phyloP scores from a whole-genome alignment of 2,329 filamentous ascomycete genomes.

The Monosporascus sp. region DNA sequence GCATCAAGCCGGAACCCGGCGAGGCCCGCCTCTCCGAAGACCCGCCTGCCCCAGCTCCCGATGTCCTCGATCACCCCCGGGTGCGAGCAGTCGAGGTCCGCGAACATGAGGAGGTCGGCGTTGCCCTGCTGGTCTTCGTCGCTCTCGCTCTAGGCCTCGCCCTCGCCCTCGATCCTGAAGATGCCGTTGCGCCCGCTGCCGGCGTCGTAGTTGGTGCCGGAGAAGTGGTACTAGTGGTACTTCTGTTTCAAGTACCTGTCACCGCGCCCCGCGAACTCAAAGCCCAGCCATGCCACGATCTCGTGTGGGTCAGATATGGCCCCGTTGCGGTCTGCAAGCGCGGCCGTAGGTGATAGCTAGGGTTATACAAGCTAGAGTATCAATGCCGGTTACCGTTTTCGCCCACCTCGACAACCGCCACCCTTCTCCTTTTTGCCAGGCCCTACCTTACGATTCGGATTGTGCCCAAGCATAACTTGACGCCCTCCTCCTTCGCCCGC shows the following conservation, averaged over 20 bases:
- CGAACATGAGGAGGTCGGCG: conserved; percentile 25
- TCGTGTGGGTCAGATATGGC: conserved; percentile 50
- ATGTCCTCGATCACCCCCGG: conserved; percentile 27
- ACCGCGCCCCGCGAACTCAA: conserved; percentile 57
- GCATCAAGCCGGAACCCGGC: conserved; percentile 30
- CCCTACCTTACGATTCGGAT: conserved; percentile 67
- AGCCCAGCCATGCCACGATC: conserved; percentile 65
- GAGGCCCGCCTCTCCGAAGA: conserved; percentile 23
- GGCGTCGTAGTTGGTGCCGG: conserved; percentile 62
- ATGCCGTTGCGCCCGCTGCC: conserved; percentile 51
- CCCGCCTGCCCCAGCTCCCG: conserved; percentile 28
- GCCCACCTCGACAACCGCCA: conserved; percentile 56
- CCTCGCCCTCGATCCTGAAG: conserved; percentile 51
- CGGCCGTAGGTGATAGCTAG: no score
- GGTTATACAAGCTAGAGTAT: no score
- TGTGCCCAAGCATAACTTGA: conserved; percentile 63
- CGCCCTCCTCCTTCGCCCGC: conserved; percentile 44
- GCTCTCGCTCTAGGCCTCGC: conserved; percentile 51
- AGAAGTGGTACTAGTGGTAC: conserved; percentile 65
- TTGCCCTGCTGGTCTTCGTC: conserved; percentile 57
- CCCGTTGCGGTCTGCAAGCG: conserved; percentile 30
- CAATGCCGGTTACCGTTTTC: no score
- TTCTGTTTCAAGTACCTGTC: conserved; percentile 55
- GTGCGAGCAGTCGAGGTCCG: conserved; percentile 29
- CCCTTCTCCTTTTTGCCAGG: conserved; percentile 60